These are phyloP conservation scores for Strobilomyces echinocephalus DNA, from an alignment of 768 basidiomycete genomes.

Conservation along the genomic window DNA sequence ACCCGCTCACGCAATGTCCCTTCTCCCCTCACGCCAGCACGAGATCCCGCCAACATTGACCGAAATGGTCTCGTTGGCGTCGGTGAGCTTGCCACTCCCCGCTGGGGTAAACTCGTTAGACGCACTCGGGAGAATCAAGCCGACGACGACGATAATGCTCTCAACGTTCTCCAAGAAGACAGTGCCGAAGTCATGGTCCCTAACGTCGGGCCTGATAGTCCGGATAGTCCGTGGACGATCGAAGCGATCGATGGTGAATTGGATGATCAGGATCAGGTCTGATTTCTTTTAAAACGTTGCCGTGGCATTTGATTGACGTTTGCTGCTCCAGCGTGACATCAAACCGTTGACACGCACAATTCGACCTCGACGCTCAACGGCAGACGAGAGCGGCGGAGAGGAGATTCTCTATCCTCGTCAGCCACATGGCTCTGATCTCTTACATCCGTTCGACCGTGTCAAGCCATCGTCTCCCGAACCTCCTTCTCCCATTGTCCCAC, in stretches of 20 bases:
- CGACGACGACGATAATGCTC: constrained; percentile 40
- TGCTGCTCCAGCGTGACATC: constrained; percentile 38
- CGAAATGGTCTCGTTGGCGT: constrained; percentile 86
- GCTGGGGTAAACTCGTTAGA: constrained; percentile 66
- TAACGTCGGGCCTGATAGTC: constrained; percentile 45
- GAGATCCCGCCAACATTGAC: constrained; percentile 78
- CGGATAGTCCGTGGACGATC: constrained; percentile 86
- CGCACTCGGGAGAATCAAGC: constrained; percentile 32
- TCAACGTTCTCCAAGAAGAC: constrained; percentile 27
- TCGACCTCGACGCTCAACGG: constrained; percentile 58
- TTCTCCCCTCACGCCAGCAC: constrained; percentile 66
- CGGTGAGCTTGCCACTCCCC: constrained; percentile 93
- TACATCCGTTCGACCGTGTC: constrained; percentile 31
- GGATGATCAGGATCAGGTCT: constrained; percentile 67
- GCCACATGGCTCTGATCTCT: constrained; percentile 28
- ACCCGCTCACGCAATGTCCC: constrained; percentile 48
- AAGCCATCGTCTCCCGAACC: constrained; percentile 28
- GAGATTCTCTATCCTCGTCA: constrained; percentile 86
- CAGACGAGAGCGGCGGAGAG: constrained; percentile 85
- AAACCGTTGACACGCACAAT: constrained; percentile 45
- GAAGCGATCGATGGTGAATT: constrained; percentile 79
- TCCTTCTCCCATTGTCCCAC: constrained; percentile 27
- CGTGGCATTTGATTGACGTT: background rate
- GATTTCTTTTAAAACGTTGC: constrained; percentile 9
- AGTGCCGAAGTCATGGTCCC: constrained; percentile 25